A percentile compares a stretch with the other conserved stretches of the same genome.
Conservation (phyloP, 352 stramenopile genomes). For the Globisporangium okanoganense region DNA sequence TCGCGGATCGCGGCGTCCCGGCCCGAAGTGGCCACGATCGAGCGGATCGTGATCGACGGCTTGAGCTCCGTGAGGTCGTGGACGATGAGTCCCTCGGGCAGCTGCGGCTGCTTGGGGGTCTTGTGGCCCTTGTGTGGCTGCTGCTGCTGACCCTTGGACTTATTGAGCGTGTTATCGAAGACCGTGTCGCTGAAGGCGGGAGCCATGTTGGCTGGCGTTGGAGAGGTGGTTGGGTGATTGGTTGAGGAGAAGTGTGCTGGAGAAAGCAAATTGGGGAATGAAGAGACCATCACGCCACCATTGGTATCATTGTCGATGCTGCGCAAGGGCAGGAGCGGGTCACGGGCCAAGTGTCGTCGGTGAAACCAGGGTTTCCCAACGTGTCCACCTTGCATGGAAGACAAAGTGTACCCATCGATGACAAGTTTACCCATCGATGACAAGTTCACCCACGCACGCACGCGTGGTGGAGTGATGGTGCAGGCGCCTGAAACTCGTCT, state of each 20-base stretch:
- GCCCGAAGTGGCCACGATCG: neutral
- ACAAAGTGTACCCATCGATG: neutral
- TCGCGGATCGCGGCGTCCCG: constrained; percentile 4
- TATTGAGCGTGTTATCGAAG: neutral
- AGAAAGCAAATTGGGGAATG: neutral
- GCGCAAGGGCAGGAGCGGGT: too few relatives aligned
- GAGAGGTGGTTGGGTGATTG: neutral
- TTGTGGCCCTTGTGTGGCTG: neutral
- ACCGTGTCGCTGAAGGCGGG: neutral
- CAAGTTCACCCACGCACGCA: neutral
- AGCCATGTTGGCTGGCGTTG: neutral
- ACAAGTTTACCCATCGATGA: too few relatives aligned
- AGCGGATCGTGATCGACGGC: constrained; percentile 1
- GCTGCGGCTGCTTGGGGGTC: neutral
- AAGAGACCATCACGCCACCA: neutral
- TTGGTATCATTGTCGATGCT: neutral
- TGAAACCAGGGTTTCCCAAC: too few relatives aligned
- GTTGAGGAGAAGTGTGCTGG: neutral
- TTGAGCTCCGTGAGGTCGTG: constrained; percentile 8
- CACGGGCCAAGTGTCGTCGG: too few relatives aligned
- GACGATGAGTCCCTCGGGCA: constrained; percentile 3
- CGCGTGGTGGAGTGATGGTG: too few relatives aligned
- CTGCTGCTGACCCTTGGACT: neutral
- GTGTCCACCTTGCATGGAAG: too few relatives aligned
- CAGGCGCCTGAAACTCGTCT: too few relatives aligned